phyloP scores from a whole-genome alignment of 2,329 filamentous ascomycete species.

The Beauveria sp. region DNA sequence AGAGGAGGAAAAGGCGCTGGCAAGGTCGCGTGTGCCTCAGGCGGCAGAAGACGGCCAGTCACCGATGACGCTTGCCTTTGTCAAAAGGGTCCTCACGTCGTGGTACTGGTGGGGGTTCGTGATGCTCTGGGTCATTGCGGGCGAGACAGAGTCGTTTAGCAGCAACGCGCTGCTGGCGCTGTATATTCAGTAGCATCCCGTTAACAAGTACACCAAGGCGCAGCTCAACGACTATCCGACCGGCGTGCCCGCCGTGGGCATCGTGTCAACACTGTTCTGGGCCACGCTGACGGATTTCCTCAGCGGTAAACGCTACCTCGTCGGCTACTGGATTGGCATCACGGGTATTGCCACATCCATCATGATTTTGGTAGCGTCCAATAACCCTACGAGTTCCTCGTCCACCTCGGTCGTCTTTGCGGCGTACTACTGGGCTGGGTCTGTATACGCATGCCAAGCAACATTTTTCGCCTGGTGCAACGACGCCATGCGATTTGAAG shows the following conservation, averaged over 20 bases:
- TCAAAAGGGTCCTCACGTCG: conserved; percentile 47
- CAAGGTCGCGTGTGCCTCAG: conserved; percentile 32
- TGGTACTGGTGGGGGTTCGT: conserved; percentile 63
- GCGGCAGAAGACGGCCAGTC: conserved; percentile 27
- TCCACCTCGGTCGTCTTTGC: conserved; percentile 50
- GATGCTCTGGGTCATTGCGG: conserved; percentile 60
- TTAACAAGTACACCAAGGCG: conserved; percentile 32
- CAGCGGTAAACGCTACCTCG: conserved; percentile 55
- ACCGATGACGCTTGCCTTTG: conserved; percentile 40
- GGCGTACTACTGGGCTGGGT: conserved; percentile 63
- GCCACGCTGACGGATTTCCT: conserved; percentile 60
- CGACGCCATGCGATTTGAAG: conserved; percentile 57
- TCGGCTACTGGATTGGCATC: conserved; percentile 59
- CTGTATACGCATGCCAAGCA: conserved; percentile 65
- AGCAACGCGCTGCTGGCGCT: conserved; percentile 50
- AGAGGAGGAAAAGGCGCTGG: conserved; percentile 37
- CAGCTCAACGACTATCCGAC: conserved; percentile 52
- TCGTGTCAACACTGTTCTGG: conserved; percentile 59
- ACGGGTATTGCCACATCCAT: conserved; percentile 55
- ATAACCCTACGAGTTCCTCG: conserved; percentile 25
- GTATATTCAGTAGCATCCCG: conserved; percentile 42
- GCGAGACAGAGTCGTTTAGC: conserved; percentile 64
- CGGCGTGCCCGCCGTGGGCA: conserved; percentile 48
- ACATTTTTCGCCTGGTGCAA: conserved; percentile 73
- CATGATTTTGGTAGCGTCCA: conserved; percentile 50